Conservation (phyloP, 768 basidiomycete species). For the Saitozyma podzolica region DNA sequence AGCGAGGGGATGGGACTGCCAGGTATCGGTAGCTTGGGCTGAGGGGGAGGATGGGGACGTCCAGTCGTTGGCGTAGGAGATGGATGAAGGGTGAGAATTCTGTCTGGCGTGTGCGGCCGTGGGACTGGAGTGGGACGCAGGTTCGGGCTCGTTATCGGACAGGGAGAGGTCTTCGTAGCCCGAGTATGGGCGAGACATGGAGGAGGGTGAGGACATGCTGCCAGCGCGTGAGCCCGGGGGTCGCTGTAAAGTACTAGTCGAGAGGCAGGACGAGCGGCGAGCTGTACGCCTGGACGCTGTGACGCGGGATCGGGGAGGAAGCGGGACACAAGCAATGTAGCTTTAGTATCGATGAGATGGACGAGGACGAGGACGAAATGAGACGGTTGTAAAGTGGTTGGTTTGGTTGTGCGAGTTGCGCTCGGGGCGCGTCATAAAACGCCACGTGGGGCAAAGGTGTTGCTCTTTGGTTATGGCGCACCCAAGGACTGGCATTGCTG, state of each 20-base stretch:
- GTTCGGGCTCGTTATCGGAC: constrained; percentile 6
- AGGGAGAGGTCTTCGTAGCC: constrained; percentile 20
- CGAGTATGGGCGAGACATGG: constrained; percentile 2
- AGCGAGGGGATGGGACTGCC: no score
- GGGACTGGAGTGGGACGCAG: background rate
- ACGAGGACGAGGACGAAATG: background rate
- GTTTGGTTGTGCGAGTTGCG: background rate
- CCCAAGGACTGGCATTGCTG: background rate
- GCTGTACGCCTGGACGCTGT: background rate
- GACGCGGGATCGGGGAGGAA: background rate
- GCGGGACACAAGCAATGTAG: background rate
- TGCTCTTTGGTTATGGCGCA: background rate
- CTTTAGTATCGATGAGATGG: background rate
- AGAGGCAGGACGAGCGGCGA: background rate
- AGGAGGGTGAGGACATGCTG: background rate
- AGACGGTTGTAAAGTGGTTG: no score
- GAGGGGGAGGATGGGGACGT: no score
- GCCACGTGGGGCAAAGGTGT: background rate
- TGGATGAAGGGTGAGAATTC: no score
- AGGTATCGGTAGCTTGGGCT: no score
- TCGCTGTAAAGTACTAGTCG: background rate
- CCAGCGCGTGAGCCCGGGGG: background rate
- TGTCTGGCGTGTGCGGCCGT: no score
- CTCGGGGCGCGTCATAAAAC: background rate
- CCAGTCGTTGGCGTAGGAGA: no score